Base-by-base conservation (phyloP, 192 early-diverging fungal species). In the Haplosporangium gracile region DNA sequence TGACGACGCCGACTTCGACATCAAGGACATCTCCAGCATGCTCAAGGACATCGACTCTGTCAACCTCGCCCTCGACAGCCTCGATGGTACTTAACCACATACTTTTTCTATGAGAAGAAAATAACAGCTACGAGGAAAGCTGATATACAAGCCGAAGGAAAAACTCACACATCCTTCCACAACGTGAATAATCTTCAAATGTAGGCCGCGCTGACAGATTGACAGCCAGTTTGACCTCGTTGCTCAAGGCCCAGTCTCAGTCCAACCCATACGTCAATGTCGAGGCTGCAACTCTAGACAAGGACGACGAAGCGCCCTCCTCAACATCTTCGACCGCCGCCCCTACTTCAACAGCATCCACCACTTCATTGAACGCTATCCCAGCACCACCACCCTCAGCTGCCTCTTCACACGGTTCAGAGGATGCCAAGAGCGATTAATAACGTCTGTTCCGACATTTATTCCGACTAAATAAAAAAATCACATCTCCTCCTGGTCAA, bases 11-110 rank as follows among this genome's bases (percentile, higher is more conserved):
- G 79, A 86, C 42, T 86, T 86, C 39, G 84, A 85, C 43, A 29
- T 73, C 68, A 79, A 74, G 4, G 82, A 86, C 68, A 81, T 86
- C 68, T 86, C 84, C 60, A 86, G 32, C 75, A 86, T 86, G 42
- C 68, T 86, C 68, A 80, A 81, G 53, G 84, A 86, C 47, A 86
- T 86, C 13, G 84, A 86, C 51, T 55, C 57, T 18, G 79, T 72
- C 38, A 74, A 86, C 51, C 51, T 77, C 32, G 84, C 84, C 18
- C 78, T 86, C 34, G 84, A 86, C 68, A 49, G 43, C 68, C 69
- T 86, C 32, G 84, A 86, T 38, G 69, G 84, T 81, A 79, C 20
- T 32, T 24, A 15, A 11, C 34, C 4, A 4, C 77, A 39, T 42
- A 15, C 22, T 20, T 32, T 4, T 34, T 8, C 43, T 20, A 13